Conservation (phyloP, 2,329 filamentous ascomycete genomes). For the Botrytis fabae region DNA sequence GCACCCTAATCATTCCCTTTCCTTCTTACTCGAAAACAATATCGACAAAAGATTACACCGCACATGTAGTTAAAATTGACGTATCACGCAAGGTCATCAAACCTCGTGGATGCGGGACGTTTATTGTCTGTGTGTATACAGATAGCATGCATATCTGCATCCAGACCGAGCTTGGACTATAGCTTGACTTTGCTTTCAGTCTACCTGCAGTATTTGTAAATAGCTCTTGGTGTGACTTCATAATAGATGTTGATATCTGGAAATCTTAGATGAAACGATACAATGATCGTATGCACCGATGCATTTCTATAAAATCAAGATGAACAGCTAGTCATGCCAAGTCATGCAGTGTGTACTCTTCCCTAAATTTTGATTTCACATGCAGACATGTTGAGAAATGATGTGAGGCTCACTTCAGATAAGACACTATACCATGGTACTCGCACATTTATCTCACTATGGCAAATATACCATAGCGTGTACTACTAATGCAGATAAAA, state of each 20-base stretch:
- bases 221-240: not conserved
- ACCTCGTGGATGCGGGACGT: not conserved
- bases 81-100: not conserved
- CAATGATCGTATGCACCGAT: not conserved
- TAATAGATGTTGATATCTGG: not conserved
- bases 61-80: not conserved
- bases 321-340: not conserved
- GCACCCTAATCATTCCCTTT: not conserved
- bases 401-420: constrained; percentile 2
- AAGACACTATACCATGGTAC: not conserved
- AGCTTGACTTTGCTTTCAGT: not conserved
- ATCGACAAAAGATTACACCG: not conserved
- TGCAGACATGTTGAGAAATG: not conserved
- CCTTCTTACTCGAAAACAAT: not conserved
- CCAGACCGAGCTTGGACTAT: not conserved
- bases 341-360: not conserved
- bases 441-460: not conserved
- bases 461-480: not conserved
- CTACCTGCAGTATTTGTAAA: not conserved
- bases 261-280: not conserved
- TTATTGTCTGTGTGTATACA: not conserved
- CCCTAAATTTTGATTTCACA: not conserved
- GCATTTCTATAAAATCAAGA: not conserved
- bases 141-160: not conserved
- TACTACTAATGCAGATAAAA: not conserved